Evolutionary conservation across 202 grass and related monocot species (phyloP), one percentile per base, ranked within the genome.

Genomic region (Panicum virgatum): DNA sequence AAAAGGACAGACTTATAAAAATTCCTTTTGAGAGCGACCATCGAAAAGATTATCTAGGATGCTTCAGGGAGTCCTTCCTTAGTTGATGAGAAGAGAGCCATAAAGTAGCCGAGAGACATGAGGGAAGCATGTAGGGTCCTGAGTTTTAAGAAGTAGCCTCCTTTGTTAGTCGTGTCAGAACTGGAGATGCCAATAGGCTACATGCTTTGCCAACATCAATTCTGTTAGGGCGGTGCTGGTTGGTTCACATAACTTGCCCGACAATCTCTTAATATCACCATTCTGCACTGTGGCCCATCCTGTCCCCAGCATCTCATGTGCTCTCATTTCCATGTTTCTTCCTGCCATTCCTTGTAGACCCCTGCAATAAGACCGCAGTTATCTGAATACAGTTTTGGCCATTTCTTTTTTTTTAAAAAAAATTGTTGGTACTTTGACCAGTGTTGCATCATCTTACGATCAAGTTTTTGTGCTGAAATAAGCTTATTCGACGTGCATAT

Each of bases 11-110:
- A 83, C 48, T 46, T 74, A 81, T 23, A 62, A 62, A 72, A 52
- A 12, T 42, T 83, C 16, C 40, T 69, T 48, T 88, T 52, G 80
- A 73, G 48, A 40, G 61, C 3, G 39, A 74, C 27, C 60, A 52
- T 73, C 12, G 29, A 67, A 52, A 61, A 36, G 32, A 37, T 61
- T 58, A 56, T 30, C 63, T 71, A 7, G 45, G 80, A 78, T 87
- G 73, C 14, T 83, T 65, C 80, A 42, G 73, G 73, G 80, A 12
- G 46, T 18, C 74, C 74, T 83, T 87, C 72, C 79, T 83, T 39
- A 48, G 37, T 30, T 72, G 23, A 83, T 57, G 14, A 69, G 2
- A 36, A 77, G 25, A 71, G 54, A 52, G 27, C 65, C 5, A 15
- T 77, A 43, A 25, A 46, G 7, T 78, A 12, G 45, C 15, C 61